A percentile compares a stretch with the other conserved stretches of the same genome.
These are phyloP conservation scores for Cladosporium halotolerans DNA, from an alignment of 2,329 filamentous ascomycete species.

Conservation along the genomic window DNA sequence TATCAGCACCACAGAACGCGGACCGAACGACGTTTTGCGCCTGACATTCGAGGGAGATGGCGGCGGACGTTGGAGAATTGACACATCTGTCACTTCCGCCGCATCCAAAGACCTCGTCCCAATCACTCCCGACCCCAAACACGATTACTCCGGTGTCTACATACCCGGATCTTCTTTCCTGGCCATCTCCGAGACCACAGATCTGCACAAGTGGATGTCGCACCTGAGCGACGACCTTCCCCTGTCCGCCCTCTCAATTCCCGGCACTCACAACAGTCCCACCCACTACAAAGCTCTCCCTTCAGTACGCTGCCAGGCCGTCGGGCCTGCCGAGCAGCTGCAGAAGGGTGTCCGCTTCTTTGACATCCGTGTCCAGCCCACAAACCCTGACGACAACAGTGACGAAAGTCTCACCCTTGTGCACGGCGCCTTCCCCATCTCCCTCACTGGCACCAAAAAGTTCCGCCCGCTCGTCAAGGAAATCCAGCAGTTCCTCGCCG, in stretches of 20 bases:
- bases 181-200: constrained; percentile 63
- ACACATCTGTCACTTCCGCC: constrained; percentile 55
- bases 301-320: constrained; percentile 87
- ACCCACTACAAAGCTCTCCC: constrained; percentile 79
- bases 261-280: constrained; percentile 92
- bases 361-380: constrained; percentile 75
- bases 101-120: constrained; percentile 34
- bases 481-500: constrained; percentile 63
- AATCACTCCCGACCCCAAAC: constrained; percentile 33
- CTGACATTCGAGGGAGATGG: constrained; percentile 64
- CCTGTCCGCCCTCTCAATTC: constrained; percentile 77
- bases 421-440: constrained; percentile 83
- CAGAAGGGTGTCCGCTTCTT: constrained; percentile 89
- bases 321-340: constrained; percentile 69
- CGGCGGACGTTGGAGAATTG: constrained; percentile 61
- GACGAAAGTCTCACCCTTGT: constrained; percentile 72
- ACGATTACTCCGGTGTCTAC: constrained; percentile 35
- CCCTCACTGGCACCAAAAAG: constrained; percentile 72
- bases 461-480: constrained; percentile 68
- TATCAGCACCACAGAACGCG: constrained; percentile 53
- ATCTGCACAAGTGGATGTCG: constrained; percentile 73
- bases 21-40: constrained; percentile 59
- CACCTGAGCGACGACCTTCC: constrained; percentile 65
- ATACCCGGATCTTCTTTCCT: constrained; percentile 37
- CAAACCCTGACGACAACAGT: constrained; percentile 48